Conservation (phyloP, 805 yeast species). For the Torulaspora gathmanii region DNA sequence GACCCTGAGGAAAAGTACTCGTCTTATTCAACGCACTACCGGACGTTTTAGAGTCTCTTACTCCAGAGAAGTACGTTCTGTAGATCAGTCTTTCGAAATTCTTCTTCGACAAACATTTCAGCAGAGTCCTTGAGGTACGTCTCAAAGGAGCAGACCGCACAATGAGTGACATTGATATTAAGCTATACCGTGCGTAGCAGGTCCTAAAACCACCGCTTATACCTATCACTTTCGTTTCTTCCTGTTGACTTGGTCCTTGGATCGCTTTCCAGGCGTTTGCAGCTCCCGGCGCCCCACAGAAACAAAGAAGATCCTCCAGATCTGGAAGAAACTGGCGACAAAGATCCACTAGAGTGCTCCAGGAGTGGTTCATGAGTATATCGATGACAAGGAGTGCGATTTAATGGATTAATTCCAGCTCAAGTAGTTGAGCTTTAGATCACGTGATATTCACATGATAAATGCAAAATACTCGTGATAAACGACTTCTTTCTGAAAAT, state of each 20-base stretch:
- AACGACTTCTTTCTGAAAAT: not conserved
- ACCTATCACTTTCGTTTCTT: not conserved
- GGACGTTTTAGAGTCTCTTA: not conserved
- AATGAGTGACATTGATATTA: constrained; percentile 12
- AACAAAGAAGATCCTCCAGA: not conserved
- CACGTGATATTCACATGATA: not conserved
- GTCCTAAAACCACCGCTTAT: not conserved
- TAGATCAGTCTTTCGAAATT: constrained; percentile 16
- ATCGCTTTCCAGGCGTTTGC: not conserved
- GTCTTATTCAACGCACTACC: constrained; percentile 3
- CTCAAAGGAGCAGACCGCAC: constrained; percentile 16
- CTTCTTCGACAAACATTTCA: constrained; percentile 19
- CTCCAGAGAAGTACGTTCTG: constrained; percentile 15
- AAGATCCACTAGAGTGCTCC: too few relatives aligned
- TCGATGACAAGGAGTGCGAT: too few relatives aligned
- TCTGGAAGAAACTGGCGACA: not conserved
- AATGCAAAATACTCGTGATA: not conserved
- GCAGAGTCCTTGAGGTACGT: constrained; percentile 17
- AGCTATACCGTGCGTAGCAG: not conserved
- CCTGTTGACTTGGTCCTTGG: not conserved
- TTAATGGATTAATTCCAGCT: too few relatives aligned
- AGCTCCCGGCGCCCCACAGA: constrained; percentile 4
- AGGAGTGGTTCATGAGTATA: too few relatives aligned
- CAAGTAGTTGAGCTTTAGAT: not conserved
- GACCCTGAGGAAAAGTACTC: constrained; percentile 6